These are phyloP conservation scores for Hibiscus trionum DNA, from an alignment of 345 rosid genomes.

Conservation along the genomic window DNA sequence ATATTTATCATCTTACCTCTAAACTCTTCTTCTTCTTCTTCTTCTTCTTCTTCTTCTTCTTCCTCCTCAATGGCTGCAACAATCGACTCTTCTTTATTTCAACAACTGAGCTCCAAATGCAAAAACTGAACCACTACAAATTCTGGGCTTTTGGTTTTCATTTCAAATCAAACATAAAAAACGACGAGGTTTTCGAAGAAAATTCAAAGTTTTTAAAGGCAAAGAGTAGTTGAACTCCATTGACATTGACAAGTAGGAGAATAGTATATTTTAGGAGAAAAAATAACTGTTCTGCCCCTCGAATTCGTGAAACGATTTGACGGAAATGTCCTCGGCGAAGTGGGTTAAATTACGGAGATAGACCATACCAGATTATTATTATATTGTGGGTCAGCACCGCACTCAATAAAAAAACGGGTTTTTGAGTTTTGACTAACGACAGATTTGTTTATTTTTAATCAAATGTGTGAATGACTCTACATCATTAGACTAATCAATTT, in stretches of 20 bases:
- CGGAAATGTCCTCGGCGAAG: background rate
- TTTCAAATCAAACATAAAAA: background rate
- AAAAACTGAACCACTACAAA: background rate
- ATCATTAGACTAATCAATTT: background rate
- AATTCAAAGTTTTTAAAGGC: background rate
- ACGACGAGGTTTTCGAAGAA: background rate
- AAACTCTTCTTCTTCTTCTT: background rate
- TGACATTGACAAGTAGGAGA: background rate
- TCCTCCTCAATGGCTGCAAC: constrained; percentile 20
- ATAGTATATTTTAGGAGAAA: background rate
- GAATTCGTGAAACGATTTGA: background rate
- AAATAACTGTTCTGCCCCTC: constrained; percentile 20
- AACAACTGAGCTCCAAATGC: background rate
- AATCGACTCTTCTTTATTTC: constrained; percentile 7
- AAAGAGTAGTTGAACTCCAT: background rate
- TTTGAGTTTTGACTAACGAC: constrained; percentile 5
- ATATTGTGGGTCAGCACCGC: background rate
- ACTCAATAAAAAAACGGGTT: constrained; percentile 9
- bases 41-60: no score
- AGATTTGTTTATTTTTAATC: background rate
- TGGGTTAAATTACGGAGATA: background rate
- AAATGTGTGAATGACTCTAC: background rate
- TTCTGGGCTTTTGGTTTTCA: background rate
- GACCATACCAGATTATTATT: background rate
- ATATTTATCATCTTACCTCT: constrained; percentile 17